A percentile compares a stretch with the other conserved stretches of the same genome.
phyloP scores from a whole-genome alignment of 257 asterid species.

The Ballota nigra region DNA sequence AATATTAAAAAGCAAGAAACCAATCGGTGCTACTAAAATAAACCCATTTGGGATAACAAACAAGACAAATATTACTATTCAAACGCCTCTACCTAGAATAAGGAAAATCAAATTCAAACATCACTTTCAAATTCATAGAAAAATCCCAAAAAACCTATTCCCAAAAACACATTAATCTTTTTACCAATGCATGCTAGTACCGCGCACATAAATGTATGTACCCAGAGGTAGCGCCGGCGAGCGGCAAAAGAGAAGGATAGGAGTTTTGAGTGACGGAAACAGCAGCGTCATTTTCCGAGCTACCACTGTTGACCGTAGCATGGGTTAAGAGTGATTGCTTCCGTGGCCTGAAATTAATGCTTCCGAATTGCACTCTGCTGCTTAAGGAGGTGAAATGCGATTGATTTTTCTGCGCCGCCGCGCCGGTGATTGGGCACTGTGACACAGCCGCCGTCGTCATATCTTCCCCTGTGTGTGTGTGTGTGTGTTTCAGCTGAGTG shows the following conservation, averaged over 20 bases:
- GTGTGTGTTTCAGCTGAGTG: neutral
- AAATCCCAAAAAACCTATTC: neutral
- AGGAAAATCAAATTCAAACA: slow-evolving; percentile 5
- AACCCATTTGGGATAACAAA: slow-evolving; percentile 19
- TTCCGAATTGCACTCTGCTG: slow-evolving; percentile 24
- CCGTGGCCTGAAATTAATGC: slow-evolving; percentile 27
- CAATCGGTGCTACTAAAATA: neutral
- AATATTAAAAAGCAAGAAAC: neutral
- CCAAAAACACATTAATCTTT: neutral
- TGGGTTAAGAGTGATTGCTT: slow-evolving; percentile 27
- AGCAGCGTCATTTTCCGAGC: slow-evolving; percentile 34
- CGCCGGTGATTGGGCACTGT: slow-evolving; percentile 33
- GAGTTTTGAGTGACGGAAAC: slow-evolving; percentile 32
- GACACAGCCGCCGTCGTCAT: slow-evolving; percentile 41
- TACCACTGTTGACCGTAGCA: slow-evolving; percentile 34
- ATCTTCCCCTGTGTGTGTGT: slow-evolving; percentile 14
- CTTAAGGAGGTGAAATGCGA: slow-evolving; percentile 33
- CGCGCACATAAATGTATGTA: slow-evolving; percentile 16
- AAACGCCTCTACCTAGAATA: neutral
- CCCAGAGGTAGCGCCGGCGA: slow-evolving; percentile 35
- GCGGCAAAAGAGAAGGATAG: slow-evolving; percentile 26
- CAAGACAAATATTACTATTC: neutral
- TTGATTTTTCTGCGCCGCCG: slow-evolving; percentile 24
- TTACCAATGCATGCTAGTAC: slow-evolving; percentile 17
- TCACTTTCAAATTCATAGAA: slow-evolving; percentile 9